Percentiles rank a stretch among this genome's conserved stretches.
Evolutionary conservation across 164 flowering plant species (phyloP).

Genomic region (Sextonia rubra): DNA sequence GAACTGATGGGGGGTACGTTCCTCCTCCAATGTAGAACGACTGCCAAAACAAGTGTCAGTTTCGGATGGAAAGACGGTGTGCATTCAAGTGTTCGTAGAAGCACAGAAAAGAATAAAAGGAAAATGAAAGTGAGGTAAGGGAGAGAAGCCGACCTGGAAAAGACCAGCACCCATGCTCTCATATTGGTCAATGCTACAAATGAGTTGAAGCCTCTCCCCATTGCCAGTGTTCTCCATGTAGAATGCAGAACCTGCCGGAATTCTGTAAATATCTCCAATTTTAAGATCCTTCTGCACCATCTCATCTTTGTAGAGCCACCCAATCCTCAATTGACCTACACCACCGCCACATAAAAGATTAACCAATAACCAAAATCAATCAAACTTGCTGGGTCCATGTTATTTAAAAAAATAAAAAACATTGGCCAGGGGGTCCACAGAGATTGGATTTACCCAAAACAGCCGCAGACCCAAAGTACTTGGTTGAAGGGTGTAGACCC

Average conservation of each 20-base stretch:
- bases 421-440: not conserved
- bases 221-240: constrained; percentile 62
- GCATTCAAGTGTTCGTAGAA: not conserved
- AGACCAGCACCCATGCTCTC: constrained; percentile 45
- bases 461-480: too few species aligned
- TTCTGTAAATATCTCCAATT: constrained; percentile 64
- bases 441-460: too few species aligned
- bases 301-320: constrained; percentile 52
- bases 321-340: constrained; percentile 71
- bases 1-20: constrained; percentile 49
- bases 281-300: constrained; percentile 51
- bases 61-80: too few species aligned
- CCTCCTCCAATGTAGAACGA: constrained; percentile 93
- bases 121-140: not conserved
- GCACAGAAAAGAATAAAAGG: not conserved
- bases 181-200: constrained; percentile 73
- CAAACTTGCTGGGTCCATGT: not conserved
- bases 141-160: constrained; percentile 44
- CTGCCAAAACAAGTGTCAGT: constrained; percentile 29
- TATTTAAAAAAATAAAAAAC: not conserved
- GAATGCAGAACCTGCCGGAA: constrained; percentile 82
- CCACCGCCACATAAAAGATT: not conserved
- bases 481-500: too few species aligned
- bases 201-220: constrained; percentile 63
- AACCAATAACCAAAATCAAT: not conserved